These are phyloP conservation scores for Salix suchowensis DNA, from an alignment of 345 rosid genomes.

Conservation along the genomic window DNA sequence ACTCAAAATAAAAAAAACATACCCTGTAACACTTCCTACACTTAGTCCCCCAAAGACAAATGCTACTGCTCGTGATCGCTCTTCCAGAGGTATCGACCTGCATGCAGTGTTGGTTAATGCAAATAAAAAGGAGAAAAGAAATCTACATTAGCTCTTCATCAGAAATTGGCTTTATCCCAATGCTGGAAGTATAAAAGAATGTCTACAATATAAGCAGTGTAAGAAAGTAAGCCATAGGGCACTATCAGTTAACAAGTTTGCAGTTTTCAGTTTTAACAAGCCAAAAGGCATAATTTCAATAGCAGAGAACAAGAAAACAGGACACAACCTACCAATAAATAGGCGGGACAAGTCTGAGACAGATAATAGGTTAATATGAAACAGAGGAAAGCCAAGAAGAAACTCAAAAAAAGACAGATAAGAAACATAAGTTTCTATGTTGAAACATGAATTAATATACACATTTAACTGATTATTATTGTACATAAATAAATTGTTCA, in stretches of 20 bases:
- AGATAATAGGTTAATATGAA: neutral
- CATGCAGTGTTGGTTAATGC: constrained; percentile 15
- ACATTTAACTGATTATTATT: neutral
- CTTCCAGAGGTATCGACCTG: constrained; percentile 84
- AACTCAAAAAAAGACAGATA: neutral
- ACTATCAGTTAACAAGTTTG: neutral
- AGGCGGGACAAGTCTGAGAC: neutral
- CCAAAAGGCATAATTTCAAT: too few species aligned
- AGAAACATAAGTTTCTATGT: neutral
- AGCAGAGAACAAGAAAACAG: neutral
- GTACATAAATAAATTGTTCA: neutral
- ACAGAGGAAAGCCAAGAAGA: neutral
- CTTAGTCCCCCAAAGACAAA: constrained; percentile 91
- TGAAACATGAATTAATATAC: neutral
- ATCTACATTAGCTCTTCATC: neutral
- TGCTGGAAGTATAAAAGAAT: too few species aligned
- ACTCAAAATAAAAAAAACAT: constrained; percentile 28
- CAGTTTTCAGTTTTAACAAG: neutral
- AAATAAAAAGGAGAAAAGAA: constrained; percentile 15
- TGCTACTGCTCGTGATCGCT: constrained; percentile 89
- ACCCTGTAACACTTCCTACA: constrained; percentile 91
- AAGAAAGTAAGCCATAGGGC: neutral
- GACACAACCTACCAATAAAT: neutral
- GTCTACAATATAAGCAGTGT: neutral
- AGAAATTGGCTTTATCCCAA: neutral